phyloP scores from a whole-genome alignment of 805 yeast genomes.

The Candida ipomoeae region DNA sequence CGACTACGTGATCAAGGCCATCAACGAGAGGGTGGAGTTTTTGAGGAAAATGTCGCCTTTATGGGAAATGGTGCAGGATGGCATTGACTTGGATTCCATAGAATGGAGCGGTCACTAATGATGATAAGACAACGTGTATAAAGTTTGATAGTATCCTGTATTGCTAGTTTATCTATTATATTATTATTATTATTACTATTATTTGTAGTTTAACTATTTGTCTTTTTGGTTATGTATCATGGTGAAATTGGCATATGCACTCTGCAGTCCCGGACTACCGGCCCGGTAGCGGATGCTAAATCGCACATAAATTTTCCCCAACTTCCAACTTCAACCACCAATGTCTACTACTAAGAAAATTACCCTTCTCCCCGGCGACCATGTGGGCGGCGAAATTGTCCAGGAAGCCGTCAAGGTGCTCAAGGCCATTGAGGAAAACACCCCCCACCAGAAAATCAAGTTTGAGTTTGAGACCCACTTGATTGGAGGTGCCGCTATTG shows the following conservation, averaged over 20 bases:
- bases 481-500: slow-evolving; percentile 98
- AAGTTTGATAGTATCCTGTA: no score
- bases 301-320: slow-evolving; percentile 2
- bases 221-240: no score
- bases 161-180: no score
- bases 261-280: background rate
- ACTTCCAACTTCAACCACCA: background rate
- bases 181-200: background rate
- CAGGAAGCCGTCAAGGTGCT: slow-evolving; percentile 91
- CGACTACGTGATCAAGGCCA: slow-evolving; percentile 88
- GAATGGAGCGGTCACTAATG: slow-evolving; percentile 95
- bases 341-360: slow-evolving; percentile 52
- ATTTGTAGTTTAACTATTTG: no score
- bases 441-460: slow-evolving; percentile 41
- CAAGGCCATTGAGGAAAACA: slow-evolving; percentile 59
- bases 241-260: no score
- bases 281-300: background rate
- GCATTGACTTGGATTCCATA: slow-evolving; percentile 87
- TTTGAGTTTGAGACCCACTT: slow-evolving; percentile 80
- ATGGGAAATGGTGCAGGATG: slow-evolving; percentile 99
- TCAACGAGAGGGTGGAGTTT: slow-evolving; percentile 83
- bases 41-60: slow-evolving; percentile 89
- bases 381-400: slow-evolving; percentile 88
- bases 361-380: slow-evolving; percentile 94
- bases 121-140: no score